Evolutionary conservation across 129 eudicot genomes (phyloP), one percentile per base, ranked within the genome.

Genomic region (Tagetes erecta): DNA sequence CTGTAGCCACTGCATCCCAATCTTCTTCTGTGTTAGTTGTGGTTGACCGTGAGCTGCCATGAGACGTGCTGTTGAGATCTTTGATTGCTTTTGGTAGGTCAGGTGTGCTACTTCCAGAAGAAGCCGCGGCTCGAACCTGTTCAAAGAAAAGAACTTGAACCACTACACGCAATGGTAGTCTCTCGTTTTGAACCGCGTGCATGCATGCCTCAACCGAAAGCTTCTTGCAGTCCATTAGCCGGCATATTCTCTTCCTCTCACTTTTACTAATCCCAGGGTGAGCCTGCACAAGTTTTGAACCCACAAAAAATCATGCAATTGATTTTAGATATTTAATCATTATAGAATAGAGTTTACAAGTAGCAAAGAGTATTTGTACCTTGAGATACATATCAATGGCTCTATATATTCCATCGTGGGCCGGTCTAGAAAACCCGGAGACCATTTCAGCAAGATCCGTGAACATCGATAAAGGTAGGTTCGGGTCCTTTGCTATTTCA

Each of bases 61-160:
- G 85, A 6, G 97, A 92, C 34, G 77, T 82, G 12, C 84, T 84
- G 77, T 95, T 95, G 34, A 91, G 96, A 82, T 91, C 94, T 68
- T 84, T 87, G 68, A 88, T 80, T 53, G 86, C 87, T 74, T 81
- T 87, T 4, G 99, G 99, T 5, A 95, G 92, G 81, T 95, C 96
- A 2, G 99, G 99, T 0, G 99, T 95, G 96, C 96, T 91, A 70
- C 95, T 83, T n/a, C 99, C 99, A 0, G 99, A 95, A 11, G 90
- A 73, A 40, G 99, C 97, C 9, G 97, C 83, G 1, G 99, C 99
- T 8, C 97, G 87, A 11, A 86, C 97, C 80, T 95, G 84, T 63
- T 80, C 84, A 2, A 80, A 80, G 80, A 80, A 80, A 41, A 80
- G 84, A 35, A 80, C 84, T 75, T 80, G 84, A 56, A 80, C 84